phyloP scores from a whole-genome alignment of 2,329 filamentous ascomycete species.

The Ceratocystis huliohia region DNA sequence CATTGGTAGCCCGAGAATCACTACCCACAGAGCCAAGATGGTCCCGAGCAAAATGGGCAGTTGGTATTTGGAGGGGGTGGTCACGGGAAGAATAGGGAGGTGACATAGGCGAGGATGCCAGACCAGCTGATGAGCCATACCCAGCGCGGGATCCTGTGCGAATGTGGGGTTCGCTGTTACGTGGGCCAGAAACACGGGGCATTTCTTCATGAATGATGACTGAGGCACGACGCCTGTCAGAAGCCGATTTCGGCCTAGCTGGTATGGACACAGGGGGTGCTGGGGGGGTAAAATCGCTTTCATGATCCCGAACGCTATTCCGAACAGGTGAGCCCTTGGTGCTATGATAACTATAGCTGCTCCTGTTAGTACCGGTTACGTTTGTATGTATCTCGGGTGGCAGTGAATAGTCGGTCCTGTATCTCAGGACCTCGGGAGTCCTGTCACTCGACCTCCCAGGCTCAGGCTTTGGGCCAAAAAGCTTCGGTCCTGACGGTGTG shows the following conservation, averaged over 20 bases:
- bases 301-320: not conserved
- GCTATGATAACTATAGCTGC: not conserved
- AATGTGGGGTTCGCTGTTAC: constrained; percentile 13
- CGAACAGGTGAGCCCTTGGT: constrained; percentile 14
- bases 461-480: constrained; percentile 21
- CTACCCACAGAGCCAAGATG: not conserved
- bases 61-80: not conserved
- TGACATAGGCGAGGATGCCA: constrained; percentile 19
- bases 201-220: constrained; percentile 15
- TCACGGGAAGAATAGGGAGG: constrained; percentile 10
- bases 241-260: constrained; percentile 15
- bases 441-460: constrained; percentile 13
- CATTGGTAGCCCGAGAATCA: constrained; percentile 3
- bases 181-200: constrained; percentile 15
- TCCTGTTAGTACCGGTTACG: not conserved
- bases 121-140: constrained; percentile 4
- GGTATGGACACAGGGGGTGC: not conserved
- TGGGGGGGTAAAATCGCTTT: constrained; percentile 5
- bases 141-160: constrained; percentile 14
- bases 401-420: constrained; percentile 9
- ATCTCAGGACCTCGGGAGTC: constrained; percentile 8
- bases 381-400: constrained; percentile 13
- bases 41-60: not conserved
- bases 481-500: constrained; percentile 9
- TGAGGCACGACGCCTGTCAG: constrained; percentile 13